Percentiles rank a stretch among this genome's conserved stretches.
phyloP scores from a whole-genome alignment of 768 basidiomycete genomes.

The Mycena chlorophos region DNA sequence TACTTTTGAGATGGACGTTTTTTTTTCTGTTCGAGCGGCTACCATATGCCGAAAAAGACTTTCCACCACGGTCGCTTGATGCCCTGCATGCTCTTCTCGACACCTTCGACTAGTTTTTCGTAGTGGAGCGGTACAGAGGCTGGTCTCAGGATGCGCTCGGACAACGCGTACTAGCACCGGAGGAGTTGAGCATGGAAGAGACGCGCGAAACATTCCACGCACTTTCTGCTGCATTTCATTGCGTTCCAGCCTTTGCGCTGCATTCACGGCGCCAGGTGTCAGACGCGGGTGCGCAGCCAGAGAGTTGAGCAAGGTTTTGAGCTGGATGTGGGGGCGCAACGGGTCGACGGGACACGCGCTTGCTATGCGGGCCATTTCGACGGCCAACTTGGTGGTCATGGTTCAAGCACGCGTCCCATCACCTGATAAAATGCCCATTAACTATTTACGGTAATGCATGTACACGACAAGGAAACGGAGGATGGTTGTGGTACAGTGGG shows the following conservation, averaged over 20 bases:
- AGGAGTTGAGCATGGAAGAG: slow-evolving; percentile 15
- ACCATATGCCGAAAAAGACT: slow-evolving; percentile 77
- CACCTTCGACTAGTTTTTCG: slow-evolving; percentile 67
- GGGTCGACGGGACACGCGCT: slow-evolving; percentile 69
- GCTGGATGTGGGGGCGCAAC: slow-evolving; percentile 75
- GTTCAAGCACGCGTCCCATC: neutral
- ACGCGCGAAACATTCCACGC: slow-evolving; percentile 38
- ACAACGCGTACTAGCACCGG: slow-evolving; percentile 60
- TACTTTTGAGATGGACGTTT: no score
- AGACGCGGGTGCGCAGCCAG: slow-evolving; percentile 70
- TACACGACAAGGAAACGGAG: slow-evolving; percentile 4
- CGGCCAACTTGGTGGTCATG: slow-evolving; percentile 38
- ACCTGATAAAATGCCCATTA: slow-evolving; percentile 1
- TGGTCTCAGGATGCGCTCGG: slow-evolving; percentile 63
- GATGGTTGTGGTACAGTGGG: slow-evolving; percentile 15
- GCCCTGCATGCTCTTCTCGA: slow-evolving; percentile 75
- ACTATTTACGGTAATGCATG: neutral
- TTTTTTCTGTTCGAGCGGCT: no score
- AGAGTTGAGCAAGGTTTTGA: slow-evolving; percentile 62
- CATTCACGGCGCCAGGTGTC: slow-evolving; percentile 58
- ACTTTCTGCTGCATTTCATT: slow-evolving; percentile 64
- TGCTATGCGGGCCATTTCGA: slow-evolving; percentile 57
- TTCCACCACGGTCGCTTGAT: slow-evolving; percentile 84
- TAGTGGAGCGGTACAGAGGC: slow-evolving; percentile 75
- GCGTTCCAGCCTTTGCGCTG: slow-evolving; percentile 54